Conservation (phyloP, 2,329 filamentous ascomycete genomes). For the Claviceps pazoutovae region DNA sequence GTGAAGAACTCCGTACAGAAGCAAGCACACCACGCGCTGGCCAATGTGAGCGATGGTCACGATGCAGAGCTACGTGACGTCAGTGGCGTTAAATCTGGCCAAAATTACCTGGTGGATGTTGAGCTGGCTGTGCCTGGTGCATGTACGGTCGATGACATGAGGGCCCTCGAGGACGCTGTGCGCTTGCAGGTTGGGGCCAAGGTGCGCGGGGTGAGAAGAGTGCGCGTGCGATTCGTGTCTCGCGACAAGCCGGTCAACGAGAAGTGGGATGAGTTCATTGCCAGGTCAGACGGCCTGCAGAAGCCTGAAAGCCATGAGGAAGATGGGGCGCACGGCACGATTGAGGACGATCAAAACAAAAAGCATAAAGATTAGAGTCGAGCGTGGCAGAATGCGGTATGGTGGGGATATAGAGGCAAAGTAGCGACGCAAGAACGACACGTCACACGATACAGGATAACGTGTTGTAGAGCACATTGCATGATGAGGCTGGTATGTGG, state of each 20-base stretch:
- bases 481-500: background rate
- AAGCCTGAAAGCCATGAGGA: conserved; percentile 51
- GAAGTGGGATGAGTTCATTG: conserved; percentile 66
- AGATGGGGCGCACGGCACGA: conserved; percentile 21
- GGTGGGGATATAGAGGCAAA: background rate
- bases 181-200: conserved; percentile 59
- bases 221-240: conserved; percentile 73
- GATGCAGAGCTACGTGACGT: conserved; percentile 62
- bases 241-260: conserved; percentile 45
- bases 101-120: conserved; percentile 88
- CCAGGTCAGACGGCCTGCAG: conserved; percentile 34
- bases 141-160: conserved; percentile 62
- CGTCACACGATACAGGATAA: background rate
- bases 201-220: conserved; percentile 69
- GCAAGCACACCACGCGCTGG: conserved; percentile 47
- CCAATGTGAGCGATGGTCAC: conserved; percentile 35
- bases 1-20: conserved; percentile 58
- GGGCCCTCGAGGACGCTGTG: conserved; percentile 58
- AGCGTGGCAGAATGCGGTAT: background rate
- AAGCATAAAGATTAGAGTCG: conserved; percentile 16
- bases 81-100: conserved; percentile 85
- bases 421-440: background rate
- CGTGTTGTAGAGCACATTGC: background rate
- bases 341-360: conserved; percentile 17
- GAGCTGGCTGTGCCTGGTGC: conserved; percentile 65